phyloP scores from a whole-genome alignment of 2,329 filamentous ascomycete genomes.

The Tolypocladium sp. region DNA sequence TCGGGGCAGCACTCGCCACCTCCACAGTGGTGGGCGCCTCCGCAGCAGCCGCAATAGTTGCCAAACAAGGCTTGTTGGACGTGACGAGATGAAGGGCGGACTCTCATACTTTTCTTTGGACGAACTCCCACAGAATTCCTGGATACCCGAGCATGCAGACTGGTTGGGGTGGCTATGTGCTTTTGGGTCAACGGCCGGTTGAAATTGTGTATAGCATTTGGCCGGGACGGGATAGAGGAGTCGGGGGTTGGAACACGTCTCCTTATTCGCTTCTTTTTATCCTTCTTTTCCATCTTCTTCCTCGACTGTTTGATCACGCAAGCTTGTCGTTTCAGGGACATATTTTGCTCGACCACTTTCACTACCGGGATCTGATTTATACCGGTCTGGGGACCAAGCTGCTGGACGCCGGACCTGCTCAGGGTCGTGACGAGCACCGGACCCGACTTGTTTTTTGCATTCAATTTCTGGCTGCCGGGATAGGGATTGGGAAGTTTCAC shows the following conservation, averaged over 20 bases:
- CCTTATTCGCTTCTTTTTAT: conserved; percentile 4
- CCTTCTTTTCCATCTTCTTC: conserved; percentile 5
- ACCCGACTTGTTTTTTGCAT: too few species aligned
- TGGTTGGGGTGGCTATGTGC: conserved; percentile 24
- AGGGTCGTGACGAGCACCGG: neutral
- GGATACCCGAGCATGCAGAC: conserved; percentile 26
- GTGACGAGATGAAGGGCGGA: neutral
- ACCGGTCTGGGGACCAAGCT: neutral
- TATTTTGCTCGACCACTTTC: neutral
- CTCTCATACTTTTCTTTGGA: conserved; percentile 9
- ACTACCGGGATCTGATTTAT: neutral
- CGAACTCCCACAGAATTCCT: conserved; percentile 19
- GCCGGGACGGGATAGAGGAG: conserved; percentile 29
- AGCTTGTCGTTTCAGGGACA: neutral
- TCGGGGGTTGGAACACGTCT: conserved; percentile 16
- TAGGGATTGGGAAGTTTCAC: neutral
- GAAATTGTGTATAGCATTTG: conserved; percentile 23
- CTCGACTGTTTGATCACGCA: conserved; percentile 3
- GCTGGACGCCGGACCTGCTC: neutral
- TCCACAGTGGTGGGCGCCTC: conserved; percentile 46
- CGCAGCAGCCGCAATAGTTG: conserved; percentile 33
- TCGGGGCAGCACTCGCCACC: conserved; percentile 54
- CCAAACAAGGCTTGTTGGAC: neutral
- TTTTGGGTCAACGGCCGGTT: conserved; percentile 19
- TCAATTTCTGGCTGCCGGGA: neutral